These are phyloP conservation scores for Pleurostoma richardsiae DNA, from an alignment of 2,329 filamentous ascomycete genomes.

Conservation along the genomic window DNA sequence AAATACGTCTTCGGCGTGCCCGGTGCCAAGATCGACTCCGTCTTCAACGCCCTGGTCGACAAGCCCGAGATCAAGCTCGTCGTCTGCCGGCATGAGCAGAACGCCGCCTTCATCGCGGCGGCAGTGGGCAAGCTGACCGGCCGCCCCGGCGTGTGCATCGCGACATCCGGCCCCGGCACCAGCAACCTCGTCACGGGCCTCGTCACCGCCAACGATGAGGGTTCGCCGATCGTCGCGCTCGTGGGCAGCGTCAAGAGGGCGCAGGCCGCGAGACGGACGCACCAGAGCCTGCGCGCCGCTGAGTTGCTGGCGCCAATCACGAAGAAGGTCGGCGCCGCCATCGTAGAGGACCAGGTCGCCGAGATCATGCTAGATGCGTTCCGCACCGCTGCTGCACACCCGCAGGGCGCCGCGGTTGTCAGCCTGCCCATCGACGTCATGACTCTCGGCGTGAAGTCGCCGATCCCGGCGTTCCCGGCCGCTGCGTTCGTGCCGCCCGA, in stretches of 20 bases:
- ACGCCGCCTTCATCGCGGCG: conserved; percentile 43
- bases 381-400: conserved; percentile 30
- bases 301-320: conserved; percentile 36
- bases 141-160: conserved; percentile 37
- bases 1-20: conserved; percentile 41
- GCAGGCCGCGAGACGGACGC: conserved; percentile 37
- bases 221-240: conserved; percentile 40
- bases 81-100: conserved; percentile 43
- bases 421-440: conserved; percentile 39
- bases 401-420: conserved; percentile 36
- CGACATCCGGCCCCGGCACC: conserved; percentile 40
- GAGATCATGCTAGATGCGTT: conserved; percentile 41
- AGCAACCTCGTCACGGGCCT: conserved; percentile 40
- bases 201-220: conserved; percentile 40
- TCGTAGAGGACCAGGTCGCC: conserved; percentile 40
- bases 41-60: conserved; percentile 39
- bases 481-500: conserved; percentile 31
- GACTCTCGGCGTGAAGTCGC: conserved; percentile 25
- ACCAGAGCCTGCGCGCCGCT: conserved; percentile 37
- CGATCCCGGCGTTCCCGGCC: conserved; percentile 28
- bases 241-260: conserved; percentile 38
- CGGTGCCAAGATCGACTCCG: conserved; percentile 40
- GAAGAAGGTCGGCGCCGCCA: conserved; percentile 33
- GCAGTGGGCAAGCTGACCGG: conserved; percentile 40
- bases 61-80: conserved; percentile 40